A percentile compares a stretch with the other conserved stretches of the same genome.
Evolutionary conservation across 768 basidiomycete species (phyloP).

Genomic region (Boletus coccyginus): DNA sequence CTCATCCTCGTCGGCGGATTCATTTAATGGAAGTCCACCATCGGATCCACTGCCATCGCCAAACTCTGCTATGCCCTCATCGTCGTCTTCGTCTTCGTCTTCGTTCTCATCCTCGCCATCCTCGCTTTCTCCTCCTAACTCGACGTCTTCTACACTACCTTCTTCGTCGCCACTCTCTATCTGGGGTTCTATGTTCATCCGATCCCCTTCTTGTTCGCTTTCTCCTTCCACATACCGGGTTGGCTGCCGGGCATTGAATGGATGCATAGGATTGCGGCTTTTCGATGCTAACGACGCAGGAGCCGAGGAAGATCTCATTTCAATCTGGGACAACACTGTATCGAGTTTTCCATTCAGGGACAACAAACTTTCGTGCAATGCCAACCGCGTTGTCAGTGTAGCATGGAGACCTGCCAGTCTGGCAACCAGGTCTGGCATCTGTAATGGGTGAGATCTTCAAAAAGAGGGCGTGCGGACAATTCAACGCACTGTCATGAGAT

Average conservation of each 20-base stretch:
- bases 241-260: constrained; percentile 39
- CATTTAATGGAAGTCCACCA: constrained; percentile 41
- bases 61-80: constrained; percentile 41
- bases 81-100: constrained; percentile 43
- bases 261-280: constrained; percentile 35
- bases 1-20: constrained; percentile 62
- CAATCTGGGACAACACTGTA: constrained; percentile 91
- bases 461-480: not conserved
- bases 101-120: constrained; percentile 48
- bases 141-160: constrained; percentile 78
- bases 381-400: constrained; percentile 73
- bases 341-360: constrained; percentile 88
- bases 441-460: constrained; percentile 8
- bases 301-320: constrained; percentile 75
- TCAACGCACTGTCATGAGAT: constrained; percentile 86
- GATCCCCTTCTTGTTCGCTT: constrained; percentile 64
- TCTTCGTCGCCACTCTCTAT: constrained; percentile 63
- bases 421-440: constrained; percentile 93
- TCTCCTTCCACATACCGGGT: constrained; percentile 77
- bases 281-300: constrained; percentile 53
- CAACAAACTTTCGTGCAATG: constrained; percentile 80
- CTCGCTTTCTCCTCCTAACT: constrained; percentile 63
- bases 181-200: constrained; percentile 57
- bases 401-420: constrained; percentile 83
- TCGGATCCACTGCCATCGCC: constrained; percentile 41